A percentile compares a stretch with the other conserved stretches of the same genome.
Evolutionary conservation across 2,329 filamentous ascomycete genomes (phyloP).

Genomic region (Fusarium sp.): DNA sequence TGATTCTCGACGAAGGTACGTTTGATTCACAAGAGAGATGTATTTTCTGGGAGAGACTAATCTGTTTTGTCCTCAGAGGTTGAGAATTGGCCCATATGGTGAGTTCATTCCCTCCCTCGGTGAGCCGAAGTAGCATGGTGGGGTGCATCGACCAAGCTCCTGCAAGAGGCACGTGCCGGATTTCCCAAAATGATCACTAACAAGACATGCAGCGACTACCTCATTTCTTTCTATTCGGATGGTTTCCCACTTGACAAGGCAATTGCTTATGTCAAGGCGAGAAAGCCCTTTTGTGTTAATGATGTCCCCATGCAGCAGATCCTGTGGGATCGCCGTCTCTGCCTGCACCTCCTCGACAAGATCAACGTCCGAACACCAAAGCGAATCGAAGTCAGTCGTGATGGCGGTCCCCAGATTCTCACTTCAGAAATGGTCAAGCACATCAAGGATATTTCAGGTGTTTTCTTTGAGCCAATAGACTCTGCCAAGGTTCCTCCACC

Average conservation of each 20-base stretch:
- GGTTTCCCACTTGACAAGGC: slow-evolving; percentile 97
- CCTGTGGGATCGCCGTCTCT: slow-evolving; percentile 93
- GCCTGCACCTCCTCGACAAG: slow-evolving; percentile 86
- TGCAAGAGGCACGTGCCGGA: slow-evolving; percentile 43
- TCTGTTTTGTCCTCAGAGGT: slow-evolving; percentile 66
- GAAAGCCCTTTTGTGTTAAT: slow-evolving; percentile 97
- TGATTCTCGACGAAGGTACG: slow-evolving; percentile 90
- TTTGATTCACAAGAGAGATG: slow-evolving; percentile 14
- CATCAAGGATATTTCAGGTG: slow-evolving; percentile 82
- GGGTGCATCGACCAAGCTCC: slow-evolving; percentile 35
- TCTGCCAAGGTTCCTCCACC: slow-evolving; percentile 74
- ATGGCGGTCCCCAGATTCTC: slow-evolving; percentile 85
- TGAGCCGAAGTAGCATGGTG: slow-evolving; percentile 51
- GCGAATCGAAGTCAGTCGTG: slow-evolving; percentile 89
- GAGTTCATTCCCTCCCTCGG: slow-evolving; percentile 51
- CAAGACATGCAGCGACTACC: slow-evolving; percentile 74
- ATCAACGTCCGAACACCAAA: slow-evolving; percentile 91
- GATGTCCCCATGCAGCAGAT: slow-evolving; percentile 98
- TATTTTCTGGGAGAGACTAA: slow-evolving; percentile 23
- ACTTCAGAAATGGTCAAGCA: slow-evolving; percentile 84
- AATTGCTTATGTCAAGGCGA: slow-evolving; percentile 91
- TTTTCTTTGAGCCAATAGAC: slow-evolving; percentile 77
- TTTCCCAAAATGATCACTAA: slow-evolving; percentile 40
- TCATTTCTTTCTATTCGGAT: slow-evolving; percentile 98
- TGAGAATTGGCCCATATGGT: slow-evolving; percentile 95